Evolutionary conservation across 2,329 filamentous ascomycete species (phyloP).

Genomic region (Penicillium sclerotigenum): DNA sequence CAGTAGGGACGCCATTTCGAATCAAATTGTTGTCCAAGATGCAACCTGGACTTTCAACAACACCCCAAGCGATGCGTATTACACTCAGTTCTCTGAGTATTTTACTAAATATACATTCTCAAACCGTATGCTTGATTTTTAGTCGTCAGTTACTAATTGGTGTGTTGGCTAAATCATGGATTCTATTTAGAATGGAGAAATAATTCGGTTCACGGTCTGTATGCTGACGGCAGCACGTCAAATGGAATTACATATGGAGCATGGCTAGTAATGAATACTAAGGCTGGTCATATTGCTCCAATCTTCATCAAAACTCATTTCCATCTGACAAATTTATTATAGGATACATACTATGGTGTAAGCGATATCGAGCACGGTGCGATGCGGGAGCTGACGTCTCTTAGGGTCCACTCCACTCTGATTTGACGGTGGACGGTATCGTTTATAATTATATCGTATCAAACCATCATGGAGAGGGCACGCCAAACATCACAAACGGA

Average conservation of each 20-base stretch:
- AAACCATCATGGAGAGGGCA: slow-evolving; percentile 62
- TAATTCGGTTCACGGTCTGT: slow-evolving; percentile 57
- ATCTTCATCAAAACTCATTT: neutral
- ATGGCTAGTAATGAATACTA: slow-evolving; percentile 64
- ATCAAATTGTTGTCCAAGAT: slow-evolving; percentile 57
- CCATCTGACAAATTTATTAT: neutral
- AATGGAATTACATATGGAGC: slow-evolving; percentile 55
- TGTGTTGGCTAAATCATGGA: neutral
- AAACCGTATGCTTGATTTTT: slow-evolving; percentile 36
- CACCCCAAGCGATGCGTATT: slow-evolving; percentile 54
- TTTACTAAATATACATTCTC: slow-evolving; percentile 66
- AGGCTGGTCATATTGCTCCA: slow-evolving; percentile 51
- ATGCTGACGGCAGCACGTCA: slow-evolving; percentile 51
- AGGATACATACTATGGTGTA: slow-evolving; percentile 33
- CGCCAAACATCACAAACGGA: slow-evolving; percentile 62
- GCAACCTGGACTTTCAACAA: slow-evolving; percentile 61
- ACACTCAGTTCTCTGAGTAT: slow-evolving; percentile 56
- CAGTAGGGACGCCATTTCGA: slow-evolving; percentile 32
- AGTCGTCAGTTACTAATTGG: neutral
- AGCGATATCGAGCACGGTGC: neutral
- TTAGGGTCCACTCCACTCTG: slow-evolving; percentile 58
- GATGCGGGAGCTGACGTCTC: neutral
- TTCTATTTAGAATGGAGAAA: slow-evolving; percentile 49
- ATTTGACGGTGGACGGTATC: slow-evolving; percentile 62
- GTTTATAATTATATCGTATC: slow-evolving; percentile 64